These are phyloP conservation scores for Leucocoprinus leucothites DNA, from an alignment of 768 basidiomycete species.

Conservation along the genomic window DNA sequence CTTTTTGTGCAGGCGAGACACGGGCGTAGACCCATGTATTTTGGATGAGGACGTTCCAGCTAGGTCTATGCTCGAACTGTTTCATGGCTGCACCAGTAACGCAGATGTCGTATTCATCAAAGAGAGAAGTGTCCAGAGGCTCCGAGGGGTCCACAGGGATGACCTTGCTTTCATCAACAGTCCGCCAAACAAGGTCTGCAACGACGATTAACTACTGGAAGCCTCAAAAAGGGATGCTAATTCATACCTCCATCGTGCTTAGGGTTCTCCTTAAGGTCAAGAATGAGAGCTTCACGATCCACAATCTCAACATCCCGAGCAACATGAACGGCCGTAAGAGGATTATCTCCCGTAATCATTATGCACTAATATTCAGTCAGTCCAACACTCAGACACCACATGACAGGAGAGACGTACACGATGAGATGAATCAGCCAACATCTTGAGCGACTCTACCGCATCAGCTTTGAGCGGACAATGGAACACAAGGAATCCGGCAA, in stretches of 20 bases:
- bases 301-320: conserved; percentile 96
- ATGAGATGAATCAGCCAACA: conserved; percentile 95
- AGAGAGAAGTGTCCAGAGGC: conserved; percentile 74
- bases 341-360: conserved; percentile 99
- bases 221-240: background rate
- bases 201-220: background rate
- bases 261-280: conserved; percentile 85
- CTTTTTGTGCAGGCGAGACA: conserved; percentile 94
- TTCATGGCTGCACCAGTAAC: conserved; percentile 93
- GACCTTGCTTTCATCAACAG: conserved; percentile 87
- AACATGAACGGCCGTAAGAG: conserved; percentile 94
- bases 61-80: conserved; percentile 68
- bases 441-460: conserved; percentile 86
- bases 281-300: conserved; percentile 89
- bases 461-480: conserved; percentile 96
- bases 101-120: conserved; percentile 92
- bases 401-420: conserved; percentile 54
- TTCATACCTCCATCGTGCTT: conserved; percentile 63
- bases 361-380: conserved; percentile 62
- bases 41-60: conserved; percentile 83
- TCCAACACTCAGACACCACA: background rate
- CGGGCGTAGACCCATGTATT: conserved; percentile 99
- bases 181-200: conserved; percentile 86
- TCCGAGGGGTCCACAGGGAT: conserved; percentile 81
- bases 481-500: conserved; percentile 98